Conservation (phyloP, 2,329 filamentous ascomycete species). For the Hypoxylon sp. region DNA sequence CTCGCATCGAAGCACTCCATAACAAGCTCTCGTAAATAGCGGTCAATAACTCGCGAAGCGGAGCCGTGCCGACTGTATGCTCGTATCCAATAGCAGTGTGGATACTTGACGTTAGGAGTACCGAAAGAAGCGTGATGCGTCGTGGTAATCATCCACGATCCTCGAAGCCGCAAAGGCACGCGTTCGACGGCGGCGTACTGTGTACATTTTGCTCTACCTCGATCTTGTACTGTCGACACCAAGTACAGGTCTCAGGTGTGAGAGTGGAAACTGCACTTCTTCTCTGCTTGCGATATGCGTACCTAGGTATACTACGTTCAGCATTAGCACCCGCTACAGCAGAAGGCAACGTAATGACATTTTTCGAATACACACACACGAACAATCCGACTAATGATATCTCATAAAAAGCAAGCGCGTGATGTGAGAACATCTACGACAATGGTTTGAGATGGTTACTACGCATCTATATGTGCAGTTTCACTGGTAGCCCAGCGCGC, state of each 20-base stretch:
- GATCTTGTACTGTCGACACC: conserved; percentile 1
- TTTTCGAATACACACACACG: conserved; percentile 18
- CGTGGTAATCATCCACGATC: conserved; percentile 12
- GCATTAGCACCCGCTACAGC: neutral
- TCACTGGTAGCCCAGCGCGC: conserved; percentile 22
- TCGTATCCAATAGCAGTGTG: conserved; percentile 17
- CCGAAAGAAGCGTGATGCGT: conserved; percentile 21
- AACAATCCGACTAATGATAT: conserved; percentile 8
- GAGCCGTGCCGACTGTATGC: conserved; percentile 20
- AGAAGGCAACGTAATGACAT: conserved; percentile 6
- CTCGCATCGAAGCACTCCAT: conserved; percentile 8
- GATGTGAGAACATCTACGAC: conserved; percentile 19
- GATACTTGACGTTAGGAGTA: conserved; percentile 15
- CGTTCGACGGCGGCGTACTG: conserved; percentile 11
- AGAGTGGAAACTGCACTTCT: conserved; percentile 6
- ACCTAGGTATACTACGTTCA: conserved; percentile 1
- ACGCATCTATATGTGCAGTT: conserved; percentile 17
- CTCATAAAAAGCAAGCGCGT: conserved; percentile 7
- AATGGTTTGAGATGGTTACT: conserved; percentile 18
- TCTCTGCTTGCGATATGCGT: neutral
- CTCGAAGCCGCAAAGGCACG: conserved; percentile 3
- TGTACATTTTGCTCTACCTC: conserved; percentile 3
- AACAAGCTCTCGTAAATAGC: conserved; percentile 10
- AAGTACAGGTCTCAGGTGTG: neutral
- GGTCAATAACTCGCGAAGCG: conserved; percentile 19